Base-by-base conservation (phyloP, 257 asterid genomes). In the Solanum peruvianum region DNA sequence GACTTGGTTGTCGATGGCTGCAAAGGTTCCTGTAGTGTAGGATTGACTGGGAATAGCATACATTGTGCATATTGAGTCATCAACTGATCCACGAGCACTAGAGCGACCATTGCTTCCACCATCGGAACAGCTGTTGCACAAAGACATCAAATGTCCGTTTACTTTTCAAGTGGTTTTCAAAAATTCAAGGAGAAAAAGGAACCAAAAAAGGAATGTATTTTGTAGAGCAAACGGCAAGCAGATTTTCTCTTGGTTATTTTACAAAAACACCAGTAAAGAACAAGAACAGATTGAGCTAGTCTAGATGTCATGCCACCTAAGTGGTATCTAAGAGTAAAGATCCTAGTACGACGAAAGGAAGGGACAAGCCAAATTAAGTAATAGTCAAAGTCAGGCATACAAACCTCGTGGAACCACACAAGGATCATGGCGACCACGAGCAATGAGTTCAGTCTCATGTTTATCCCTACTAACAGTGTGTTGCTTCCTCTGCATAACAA, bases 71-170 rank as follows among this genome's bases (percentile, higher is more conserved):
- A 89, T 69, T 97, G 98, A 60, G 99, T 95, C 98, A 97, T 94
- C 87, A 97, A 87, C 81, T 97, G 99, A 90, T 97, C 98, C 23
- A 94, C 94, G 23, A 97, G 98, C 86, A 95, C 98, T 87, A 97
- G 91, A 6, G 98, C 98, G 15, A 95, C 98, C 95, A 94, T 93
- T 71, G 98, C 96, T 93, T 97, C 99, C 93, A 97, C 99, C 98
- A 97, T 94, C 5, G 98, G 99, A 87, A 97, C 98, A 42, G 98
- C 99, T 97, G 95, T 86, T 81, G 42, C 89, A 88, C 31, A 60
- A 87, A 73, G 31, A 73, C 39, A 87, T 56, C 18, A 86, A 86
- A 85, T 37, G 18, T 37, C 81, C 0, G 11, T 71, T 69, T 0
- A 33, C 44, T 33, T 31, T 31, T 70, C 77, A 70, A 70, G 44